Evolutionary conservation across 164 flowering plant genomes (phyloP).

Genomic region (Magnolia kwangsiensis): DNA sequence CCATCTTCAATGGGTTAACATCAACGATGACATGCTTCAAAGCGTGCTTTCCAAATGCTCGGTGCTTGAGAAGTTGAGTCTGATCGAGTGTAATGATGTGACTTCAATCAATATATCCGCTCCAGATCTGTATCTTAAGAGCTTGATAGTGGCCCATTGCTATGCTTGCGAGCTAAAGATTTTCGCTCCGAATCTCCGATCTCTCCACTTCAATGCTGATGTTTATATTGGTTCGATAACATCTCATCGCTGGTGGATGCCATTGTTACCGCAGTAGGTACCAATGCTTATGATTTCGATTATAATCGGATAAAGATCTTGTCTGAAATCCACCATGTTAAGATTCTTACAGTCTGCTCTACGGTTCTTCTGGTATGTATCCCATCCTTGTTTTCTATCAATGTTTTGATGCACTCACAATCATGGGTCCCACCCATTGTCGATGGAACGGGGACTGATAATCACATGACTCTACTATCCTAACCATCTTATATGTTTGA

Average conservation of each 20-base stretch:
- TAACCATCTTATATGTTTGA: neutral
- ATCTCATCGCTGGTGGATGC: neutral
- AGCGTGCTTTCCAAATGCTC: slow-evolving; percentile 5
- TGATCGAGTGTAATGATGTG: neutral
- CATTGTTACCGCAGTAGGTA: neutral
- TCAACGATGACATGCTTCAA: slow-evolving; percentile 5
- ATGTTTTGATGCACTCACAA: no score
- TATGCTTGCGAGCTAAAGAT: neutral
- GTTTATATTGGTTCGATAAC: neutral
- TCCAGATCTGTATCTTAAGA: slow-evolving; percentile 2
- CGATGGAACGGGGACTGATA: no score
- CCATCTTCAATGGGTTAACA: neutral
- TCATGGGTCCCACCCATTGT: no score
- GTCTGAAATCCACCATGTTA: neutral
- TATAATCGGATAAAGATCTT: neutral
- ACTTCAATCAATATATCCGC: neutral
- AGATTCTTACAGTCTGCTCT: slow-evolving; percentile 1
- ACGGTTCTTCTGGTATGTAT: neutral
- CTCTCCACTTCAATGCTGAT: slow-evolving; percentile 7
- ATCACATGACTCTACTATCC: neutral
- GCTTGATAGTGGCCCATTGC: slow-evolving; percentile 8
- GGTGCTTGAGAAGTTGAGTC: slow-evolving; percentile 7
- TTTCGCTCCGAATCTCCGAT: slow-evolving; percentile 10
- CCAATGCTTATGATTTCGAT: neutral
- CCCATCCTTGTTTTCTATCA: no score